Evolutionary conservation across 1,139 yeast species (phyloP).

Genomic region (Kodamaea suecica): DNA sequence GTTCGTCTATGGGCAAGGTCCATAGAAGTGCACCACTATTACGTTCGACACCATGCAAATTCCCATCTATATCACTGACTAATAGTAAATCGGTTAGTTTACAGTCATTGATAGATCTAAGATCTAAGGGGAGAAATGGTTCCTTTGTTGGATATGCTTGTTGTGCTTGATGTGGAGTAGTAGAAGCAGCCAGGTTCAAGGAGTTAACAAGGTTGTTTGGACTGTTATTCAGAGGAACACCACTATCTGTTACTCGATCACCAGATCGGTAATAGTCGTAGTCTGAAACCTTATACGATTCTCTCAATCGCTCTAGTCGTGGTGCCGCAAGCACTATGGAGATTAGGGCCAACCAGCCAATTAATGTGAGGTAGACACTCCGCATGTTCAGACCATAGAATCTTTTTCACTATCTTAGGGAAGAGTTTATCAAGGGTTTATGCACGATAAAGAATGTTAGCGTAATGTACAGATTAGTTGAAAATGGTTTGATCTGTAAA

Average conservation of each 20-base stretch:
- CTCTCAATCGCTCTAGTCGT: conserved; percentile 25
- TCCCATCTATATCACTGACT: conserved; percentile 86
- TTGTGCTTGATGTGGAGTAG: conserved; percentile 6
- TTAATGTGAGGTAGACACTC: conserved; percentile 8
- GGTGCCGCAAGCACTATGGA: conserved; percentile 17
- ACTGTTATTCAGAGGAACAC: background rate
- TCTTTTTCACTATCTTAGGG: no score
- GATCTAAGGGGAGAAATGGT: conserved; percentile 32
- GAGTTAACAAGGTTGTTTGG: background rate
- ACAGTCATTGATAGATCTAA: conserved; percentile 51
- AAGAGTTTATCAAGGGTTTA: no score
- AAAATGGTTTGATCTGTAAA: no score
- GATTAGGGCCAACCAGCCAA: conserved; percentile 8
- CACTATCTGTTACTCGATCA: background rate
- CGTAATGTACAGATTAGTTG: no score
- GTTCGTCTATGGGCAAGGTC: conserved; percentile 60
- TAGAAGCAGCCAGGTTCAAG: background rate
- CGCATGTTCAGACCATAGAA: conserved; percentile 7
- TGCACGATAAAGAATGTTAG: no score
- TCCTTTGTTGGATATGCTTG: conserved; percentile 8
- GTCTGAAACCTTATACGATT: conserved; percentile 4
- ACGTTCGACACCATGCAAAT: conserved; percentile 77
- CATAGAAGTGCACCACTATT: conserved; percentile 74
- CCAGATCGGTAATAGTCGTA: conserved; percentile 1
- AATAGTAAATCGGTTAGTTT: conserved; percentile 58